phyloP scores from a whole-genome alignment of 1,139 yeast species.

The Geotrichum candidum region DNA sequence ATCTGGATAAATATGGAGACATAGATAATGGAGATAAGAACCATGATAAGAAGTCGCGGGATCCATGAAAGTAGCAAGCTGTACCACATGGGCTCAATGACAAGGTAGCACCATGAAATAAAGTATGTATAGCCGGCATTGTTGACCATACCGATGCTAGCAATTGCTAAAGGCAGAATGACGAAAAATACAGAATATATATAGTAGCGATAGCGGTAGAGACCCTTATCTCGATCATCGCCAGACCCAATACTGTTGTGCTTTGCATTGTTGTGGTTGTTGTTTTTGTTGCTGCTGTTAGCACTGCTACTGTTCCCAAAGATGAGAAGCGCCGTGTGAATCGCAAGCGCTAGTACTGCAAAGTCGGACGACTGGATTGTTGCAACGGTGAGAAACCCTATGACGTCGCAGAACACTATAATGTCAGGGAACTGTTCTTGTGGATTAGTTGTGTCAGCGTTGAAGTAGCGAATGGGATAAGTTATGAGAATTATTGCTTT shows the following conservation, averaged over 20 bases:
- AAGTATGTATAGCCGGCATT: constrained; percentile 30
- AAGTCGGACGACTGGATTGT: constrained; percentile 47
- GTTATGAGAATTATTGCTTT: constrained; percentile 64
- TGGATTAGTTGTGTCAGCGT: neutral
- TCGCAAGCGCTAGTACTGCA: constrained; percentile 70
- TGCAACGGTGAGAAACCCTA: constrained; percentile 74
- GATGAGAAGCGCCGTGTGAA: constrained; percentile 67
- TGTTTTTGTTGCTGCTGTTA: neutral
- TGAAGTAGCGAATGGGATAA: constrained; percentile 56
- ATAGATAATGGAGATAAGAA: constrained; percentile 57
- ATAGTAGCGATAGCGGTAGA: constrained; percentile 48
- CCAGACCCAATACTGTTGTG: constrained; percentile 1
- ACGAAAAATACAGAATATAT: constrained; percentile 49
- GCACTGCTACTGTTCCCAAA: constrained; percentile 32
- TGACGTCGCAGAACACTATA: constrained; percentile 50
- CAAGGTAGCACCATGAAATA: constrained; percentile 72
- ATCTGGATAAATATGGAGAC: constrained; percentile 66
- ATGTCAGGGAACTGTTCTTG: constrained; percentile 23
- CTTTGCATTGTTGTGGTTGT: constrained; percentile 16
- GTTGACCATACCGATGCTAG: constrained; percentile 63
- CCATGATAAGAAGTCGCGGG: constrained; percentile 62
- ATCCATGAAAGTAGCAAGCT: constrained; percentile 71
- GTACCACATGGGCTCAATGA: constrained; percentile 67
- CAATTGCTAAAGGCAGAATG: constrained; percentile 55
- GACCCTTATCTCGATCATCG: constrained; percentile 48